phyloP scores from a whole-genome alignment of 441 rosid species.

The Monsonia emarginata region DNA sequence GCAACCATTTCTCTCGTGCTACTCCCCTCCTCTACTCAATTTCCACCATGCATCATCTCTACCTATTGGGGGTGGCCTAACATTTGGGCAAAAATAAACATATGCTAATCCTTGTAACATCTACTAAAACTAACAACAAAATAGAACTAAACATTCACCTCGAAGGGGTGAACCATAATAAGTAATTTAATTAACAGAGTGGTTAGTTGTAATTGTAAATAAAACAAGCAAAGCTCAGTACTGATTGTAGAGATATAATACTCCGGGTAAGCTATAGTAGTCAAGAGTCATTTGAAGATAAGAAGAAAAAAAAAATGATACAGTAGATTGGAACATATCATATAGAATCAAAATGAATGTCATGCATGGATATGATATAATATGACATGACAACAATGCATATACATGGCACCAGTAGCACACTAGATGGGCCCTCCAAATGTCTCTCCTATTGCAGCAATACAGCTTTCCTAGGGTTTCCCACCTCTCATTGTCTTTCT shows the following conservation, averaged over 20 bases:
- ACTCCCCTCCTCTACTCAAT: too few relatives aligned
- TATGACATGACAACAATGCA: conserved; percentile 30
- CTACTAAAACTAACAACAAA: too few relatives aligned
- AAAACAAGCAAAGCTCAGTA: background rate
- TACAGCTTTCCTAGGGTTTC: conserved; percentile 40
- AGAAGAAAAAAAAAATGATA: too few relatives aligned
- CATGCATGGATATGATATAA: conserved; percentile 20
- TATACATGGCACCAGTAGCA: conserved; percentile 22
- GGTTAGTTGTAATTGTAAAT: too few relatives aligned
- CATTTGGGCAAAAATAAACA: too few relatives aligned
- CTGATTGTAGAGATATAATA: background rate
- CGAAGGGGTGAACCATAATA: background rate
- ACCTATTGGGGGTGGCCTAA: too few relatives aligned
- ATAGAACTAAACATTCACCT: too few relatives aligned
- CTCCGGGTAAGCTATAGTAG: background rate
- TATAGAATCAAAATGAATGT: background rate
- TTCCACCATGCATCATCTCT: too few relatives aligned
- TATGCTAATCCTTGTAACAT: too few relatives aligned
- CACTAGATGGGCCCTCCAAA: conserved; percentile 26
- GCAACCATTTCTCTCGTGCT: too few relatives aligned
- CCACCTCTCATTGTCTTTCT: conserved; percentile 21
- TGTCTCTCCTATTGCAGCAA: conserved; percentile 47
- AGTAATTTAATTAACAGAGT: background rate
- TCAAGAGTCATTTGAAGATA: background rate
- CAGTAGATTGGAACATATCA: background rate